These are phyloP conservation scores for Rhodotorula paludigena DNA, from an alignment of 768 basidiomycete species.

Conservation along the genomic window DNA sequence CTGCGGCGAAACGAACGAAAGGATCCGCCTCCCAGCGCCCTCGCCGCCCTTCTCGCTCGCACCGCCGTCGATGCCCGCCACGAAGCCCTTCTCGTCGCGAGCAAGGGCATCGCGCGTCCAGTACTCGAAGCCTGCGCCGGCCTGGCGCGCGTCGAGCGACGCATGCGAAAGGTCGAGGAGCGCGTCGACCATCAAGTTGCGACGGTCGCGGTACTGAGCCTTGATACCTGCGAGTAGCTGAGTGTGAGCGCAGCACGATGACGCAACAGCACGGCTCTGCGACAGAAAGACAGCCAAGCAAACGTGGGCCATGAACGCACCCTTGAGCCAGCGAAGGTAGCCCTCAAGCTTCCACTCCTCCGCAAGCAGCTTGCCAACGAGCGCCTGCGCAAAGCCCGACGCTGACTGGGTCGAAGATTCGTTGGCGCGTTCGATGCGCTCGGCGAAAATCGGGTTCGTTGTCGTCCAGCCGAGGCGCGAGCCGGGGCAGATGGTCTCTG, in stretches of 20 bases:
- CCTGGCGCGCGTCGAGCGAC: conserved; percentile 58
- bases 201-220: conserved; percentile 57
- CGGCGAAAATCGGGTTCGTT: conserved; percentile 68
- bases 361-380: conserved; percentile 60
- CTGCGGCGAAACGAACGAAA: conserved; percentile 68
- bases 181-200: conserved; percentile 63
- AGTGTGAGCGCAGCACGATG: too few species aligned
- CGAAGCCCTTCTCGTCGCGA: conserved; percentile 53
- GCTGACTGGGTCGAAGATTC: conserved; percentile 68
- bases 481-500: conserved; percentile 70
- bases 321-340: conserved; percentile 72
- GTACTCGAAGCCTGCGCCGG: conserved; percentile 39
- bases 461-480: conserved; percentile 75
- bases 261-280: background rate
- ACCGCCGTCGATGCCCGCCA: conserved; percentile 50
- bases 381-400: conserved; percentile 64
- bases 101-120: conserved; percentile 47
- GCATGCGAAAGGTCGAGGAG: conserved; percentile 50
- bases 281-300: background rate
- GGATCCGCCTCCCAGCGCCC: conserved; percentile 48
- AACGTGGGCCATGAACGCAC: conserved; percentile 47
- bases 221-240: conserved; percentile 51
- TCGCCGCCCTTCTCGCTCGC: conserved; percentile 48
- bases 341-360: conserved; percentile 64
- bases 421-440: conserved; percentile 63